phyloP scores from a whole-genome alignment of 2,329 filamentous ascomycete genomes.

The Sclerotiophoma versabilis region DNA sequence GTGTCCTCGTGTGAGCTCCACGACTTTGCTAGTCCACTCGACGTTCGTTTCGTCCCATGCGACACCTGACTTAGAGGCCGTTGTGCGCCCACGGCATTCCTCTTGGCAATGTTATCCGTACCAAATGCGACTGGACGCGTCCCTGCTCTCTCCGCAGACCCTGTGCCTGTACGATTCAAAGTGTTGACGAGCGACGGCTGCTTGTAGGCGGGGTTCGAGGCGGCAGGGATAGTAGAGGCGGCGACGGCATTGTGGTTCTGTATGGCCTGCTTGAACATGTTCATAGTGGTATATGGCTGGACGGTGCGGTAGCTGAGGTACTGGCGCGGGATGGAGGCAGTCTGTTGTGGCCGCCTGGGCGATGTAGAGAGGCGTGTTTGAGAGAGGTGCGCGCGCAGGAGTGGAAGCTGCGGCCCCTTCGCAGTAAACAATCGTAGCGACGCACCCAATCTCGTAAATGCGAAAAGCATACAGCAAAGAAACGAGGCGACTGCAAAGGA shows the following conservation, averaged over 20 bases:
- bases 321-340: constrained; percentile 11
- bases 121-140: constrained; percentile 40
- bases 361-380: constrained; percentile 22
- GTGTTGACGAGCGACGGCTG: constrained; percentile 49
- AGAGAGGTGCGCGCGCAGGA: constrained; percentile 31
- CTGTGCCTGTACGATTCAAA: constrained; percentile 48
- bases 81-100: constrained; percentile 22
- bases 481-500: constrained; percentile 34
- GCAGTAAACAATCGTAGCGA: constrained; percentile 41
- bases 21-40: constrained; percentile 56
- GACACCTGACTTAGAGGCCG: constrained; percentile 19
- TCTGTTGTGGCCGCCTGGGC: constrained; percentile 7
- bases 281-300: constrained; percentile 25
- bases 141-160: constrained; percentile 38
- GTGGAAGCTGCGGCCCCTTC: constrained; percentile 29
- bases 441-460: constrained; percentile 39
- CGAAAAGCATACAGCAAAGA: constrained; percentile 50
- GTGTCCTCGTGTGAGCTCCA: constrained; percentile 46
- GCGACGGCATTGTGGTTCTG: constrained; percentile 47
- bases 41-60: constrained; percentile 54
- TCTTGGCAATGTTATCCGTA: constrained; percentile 45
- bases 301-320: constrained; percentile 26
- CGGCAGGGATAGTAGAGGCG: constrained; percentile 24
- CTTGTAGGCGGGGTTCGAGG: constrained; percentile 32
- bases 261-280: constrained; percentile 53